These are phyloP conservation scores for Aspergillus calidoustus DNA, from an alignment of 2,329 filamentous ascomycete species.

Conservation along the genomic window DNA sequence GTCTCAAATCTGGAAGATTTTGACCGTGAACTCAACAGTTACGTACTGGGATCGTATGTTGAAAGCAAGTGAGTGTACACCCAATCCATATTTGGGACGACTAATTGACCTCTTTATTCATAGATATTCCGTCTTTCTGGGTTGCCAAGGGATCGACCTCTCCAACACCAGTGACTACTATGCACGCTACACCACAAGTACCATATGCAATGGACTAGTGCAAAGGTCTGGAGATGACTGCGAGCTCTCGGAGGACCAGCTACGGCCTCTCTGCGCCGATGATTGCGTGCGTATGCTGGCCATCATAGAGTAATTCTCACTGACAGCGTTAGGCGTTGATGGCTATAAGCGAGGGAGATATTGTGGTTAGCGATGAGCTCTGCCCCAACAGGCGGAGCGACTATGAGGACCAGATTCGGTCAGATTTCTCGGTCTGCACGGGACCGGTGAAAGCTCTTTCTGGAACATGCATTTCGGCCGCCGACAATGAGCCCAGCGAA, in stretches of 20 bases:
- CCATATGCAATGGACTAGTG: constrained; percentile 91
- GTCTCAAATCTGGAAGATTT: constrained; percentile 79
- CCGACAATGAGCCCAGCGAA: constrained; percentile 79
- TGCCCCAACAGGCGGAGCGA: constrained; percentile 70
- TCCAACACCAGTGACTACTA: constrained; percentile 82
- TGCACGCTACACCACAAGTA: constrained; percentile 88
- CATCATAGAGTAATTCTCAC: background rate
- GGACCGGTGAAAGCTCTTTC: constrained; percentile 80
- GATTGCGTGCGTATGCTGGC: constrained; percentile 70
- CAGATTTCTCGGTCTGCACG: constrained; percentile 90
- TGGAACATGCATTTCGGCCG: constrained; percentile 73
- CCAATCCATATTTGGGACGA: background rate
- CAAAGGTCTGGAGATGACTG: constrained; percentile 82
- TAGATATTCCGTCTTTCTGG: constrained; percentile 82
- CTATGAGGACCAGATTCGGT: constrained; percentile 77
- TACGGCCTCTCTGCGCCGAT: constrained; percentile 82
- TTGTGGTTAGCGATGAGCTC: constrained; percentile 73
- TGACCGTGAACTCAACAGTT: constrained; percentile 72
- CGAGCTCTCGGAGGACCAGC: constrained; percentile 64
- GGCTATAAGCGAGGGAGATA: constrained; percentile 85
- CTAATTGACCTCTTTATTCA: constrained; percentile 16
- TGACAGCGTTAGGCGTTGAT: constrained; percentile 67
- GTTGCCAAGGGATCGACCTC: constrained; percentile 77
- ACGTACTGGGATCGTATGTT: constrained; percentile 76
- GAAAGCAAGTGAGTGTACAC: constrained; percentile 68